Evolutionary conservation across 306 rosid species (phyloP), one percentile per base, ranked within the genome.

Genomic region (Alnus rubra): DNA sequence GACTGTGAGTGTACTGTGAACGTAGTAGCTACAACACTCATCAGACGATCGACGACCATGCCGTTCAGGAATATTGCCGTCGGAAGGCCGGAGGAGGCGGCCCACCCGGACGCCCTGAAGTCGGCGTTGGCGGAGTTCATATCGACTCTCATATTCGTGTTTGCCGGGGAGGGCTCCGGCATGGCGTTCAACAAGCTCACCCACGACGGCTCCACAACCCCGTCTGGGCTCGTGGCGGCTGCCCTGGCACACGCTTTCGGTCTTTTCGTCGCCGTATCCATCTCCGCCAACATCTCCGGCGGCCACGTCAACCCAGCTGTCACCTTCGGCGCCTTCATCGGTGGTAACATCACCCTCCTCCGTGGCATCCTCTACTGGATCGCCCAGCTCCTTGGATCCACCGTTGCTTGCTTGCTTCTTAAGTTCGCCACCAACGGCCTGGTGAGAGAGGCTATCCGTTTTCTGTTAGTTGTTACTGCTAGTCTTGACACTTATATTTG

Each of bases 261-360:
- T 8, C 97, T 94, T 8, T 94, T 94, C 23, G 97, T 94, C 14
- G 98, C 88, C 2, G 98, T 94, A 74, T 8, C 98, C 68, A 82
- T 91, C 42, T 52, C 76, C 0, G 94, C 93, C 45, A 94, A 94
- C 86, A 90, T 94, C 86, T 94, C 98, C 73, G 97, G 97, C 14
- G 97, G 97, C 16, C 98, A 94, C 80, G 97, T 94, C 44, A 94
- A 94, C 90, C 97, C 98, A 11, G 97, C 97, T 15, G 98, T 94
- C 50, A 94, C 98, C 49, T 92, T 94, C 82, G 98, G 97, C 0
- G 89, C 88, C 63, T 92, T 94, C 80, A 4, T 94, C 39, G 98
- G 97, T 6, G 98, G 98, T 0, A 89, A 94, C 82, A 94, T 94
- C 91, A 52, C 88, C 53, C 74, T 94, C 72, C 83, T 92, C 55